These are phyloP conservation scores for Ceratobasidium sp. DNA, from an alignment of 1,284 basidiomycete species.

Conservation along the genomic window DNA sequence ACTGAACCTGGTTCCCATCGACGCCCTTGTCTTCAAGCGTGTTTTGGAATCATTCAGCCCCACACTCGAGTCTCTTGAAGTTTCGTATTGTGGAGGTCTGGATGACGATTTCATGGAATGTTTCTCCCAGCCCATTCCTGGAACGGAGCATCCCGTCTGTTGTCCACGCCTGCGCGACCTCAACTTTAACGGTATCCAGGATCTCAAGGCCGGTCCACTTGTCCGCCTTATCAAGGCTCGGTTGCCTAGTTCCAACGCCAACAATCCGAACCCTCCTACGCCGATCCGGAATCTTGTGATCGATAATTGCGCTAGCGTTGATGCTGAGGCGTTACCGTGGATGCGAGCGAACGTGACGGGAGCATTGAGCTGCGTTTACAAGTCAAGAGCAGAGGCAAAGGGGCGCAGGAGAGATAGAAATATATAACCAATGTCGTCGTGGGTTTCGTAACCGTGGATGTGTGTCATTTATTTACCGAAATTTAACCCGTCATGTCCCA, in stretches of 20 bases:
- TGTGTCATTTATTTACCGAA: no score
- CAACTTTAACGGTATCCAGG: constrained; percentile 9
- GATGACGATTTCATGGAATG: background rate
- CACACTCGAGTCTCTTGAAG: constrained; percentile 32
- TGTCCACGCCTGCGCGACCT: constrained; percentile 19
- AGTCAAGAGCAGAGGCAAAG: constrained; percentile 5
- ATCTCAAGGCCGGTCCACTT: constrained; percentile 7
- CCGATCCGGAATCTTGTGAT: constrained; percentile 13
- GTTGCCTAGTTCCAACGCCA: background rate
- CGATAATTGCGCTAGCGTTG: constrained; percentile 1
- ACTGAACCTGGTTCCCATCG: background rate
- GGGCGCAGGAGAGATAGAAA: constrained; percentile 7
- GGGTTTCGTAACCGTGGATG: background rate
- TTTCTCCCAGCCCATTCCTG: constrained; percentile 1
- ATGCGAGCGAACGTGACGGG: constrained; percentile 27
- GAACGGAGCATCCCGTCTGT: background rate
- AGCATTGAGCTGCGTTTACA: constrained; percentile 21
- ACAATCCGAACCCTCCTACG: background rate
- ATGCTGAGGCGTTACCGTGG: constrained; percentile 25
- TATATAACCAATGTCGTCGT: background rate
- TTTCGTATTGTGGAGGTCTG: background rate
- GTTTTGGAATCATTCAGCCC: background rate
- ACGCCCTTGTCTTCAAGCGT: background rate
- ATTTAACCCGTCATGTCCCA: no score
- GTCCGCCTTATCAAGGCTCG: constrained; percentile 9